phyloP scores from a whole-genome alignment of 129 eudicot species.

The Pulicaria dysenterica region DNA sequence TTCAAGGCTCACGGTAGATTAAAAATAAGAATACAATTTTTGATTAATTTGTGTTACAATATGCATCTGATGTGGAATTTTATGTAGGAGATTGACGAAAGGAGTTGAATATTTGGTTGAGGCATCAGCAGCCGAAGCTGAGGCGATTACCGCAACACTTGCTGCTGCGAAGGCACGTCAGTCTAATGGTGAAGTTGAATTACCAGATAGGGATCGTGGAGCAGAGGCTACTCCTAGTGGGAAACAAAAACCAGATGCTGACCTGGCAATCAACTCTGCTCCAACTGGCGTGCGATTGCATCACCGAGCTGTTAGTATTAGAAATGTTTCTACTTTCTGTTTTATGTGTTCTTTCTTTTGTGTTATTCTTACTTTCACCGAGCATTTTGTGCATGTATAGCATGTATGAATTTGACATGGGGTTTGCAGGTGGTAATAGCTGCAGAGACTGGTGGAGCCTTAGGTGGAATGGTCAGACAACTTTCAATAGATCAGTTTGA shows the following conservation, averaged over 20 bases:
- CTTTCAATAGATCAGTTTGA: constrained; percentile 96
- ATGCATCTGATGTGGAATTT: neutral
- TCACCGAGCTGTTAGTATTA: constrained; percentile 90
- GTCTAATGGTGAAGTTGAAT: constrained; percentile 81
- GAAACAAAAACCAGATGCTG: constrained; percentile 76
- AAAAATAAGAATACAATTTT: neutral
- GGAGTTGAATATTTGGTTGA: constrained; percentile 95
- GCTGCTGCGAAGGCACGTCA: constrained; percentile 99
- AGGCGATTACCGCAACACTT: constrained; percentile 81
- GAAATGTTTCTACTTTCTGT: neutral
- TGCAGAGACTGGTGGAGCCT: constrained; percentile 96
- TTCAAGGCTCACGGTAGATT: constrained; percentile 73
- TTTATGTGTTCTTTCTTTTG: neutral
- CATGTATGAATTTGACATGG: constrained; percentile 22
- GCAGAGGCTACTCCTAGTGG: constrained; percentile 97
- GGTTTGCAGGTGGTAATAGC: constrained; percentile 82
- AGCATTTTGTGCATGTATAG: neutral
- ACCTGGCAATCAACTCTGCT: constrained; percentile 46
- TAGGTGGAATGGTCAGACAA: constrained; percentile 98
- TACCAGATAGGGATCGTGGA: constrained; percentile 94
- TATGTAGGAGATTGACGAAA: constrained; percentile 67
- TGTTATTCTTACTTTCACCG: neutral
- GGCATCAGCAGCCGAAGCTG: constrained; percentile 99
- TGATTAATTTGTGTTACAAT: neutral
- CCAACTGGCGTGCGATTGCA: constrained; percentile 90